These are phyloP conservation scores for Pneumocystis canis DNA, from an alignment of 1,139 yeast species.

Conservation along the genomic window DNA sequence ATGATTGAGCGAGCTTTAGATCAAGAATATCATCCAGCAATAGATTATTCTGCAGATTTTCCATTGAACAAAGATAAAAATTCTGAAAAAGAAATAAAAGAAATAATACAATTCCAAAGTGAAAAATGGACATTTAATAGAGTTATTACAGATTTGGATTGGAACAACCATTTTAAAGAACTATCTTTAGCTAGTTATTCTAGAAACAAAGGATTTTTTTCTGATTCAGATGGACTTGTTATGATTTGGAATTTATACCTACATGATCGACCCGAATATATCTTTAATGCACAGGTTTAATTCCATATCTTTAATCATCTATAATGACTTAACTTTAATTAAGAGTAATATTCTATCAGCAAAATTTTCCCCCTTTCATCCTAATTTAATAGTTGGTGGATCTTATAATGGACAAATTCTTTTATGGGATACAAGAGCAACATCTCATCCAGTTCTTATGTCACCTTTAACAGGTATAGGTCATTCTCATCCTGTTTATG, in stretches of 20 bases:
- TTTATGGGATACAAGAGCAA: conserved; percentile 31
- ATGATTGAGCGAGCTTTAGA: conserved; percentile 30
- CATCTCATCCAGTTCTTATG: conserved; percentile 22
- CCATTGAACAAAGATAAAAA: background rate
- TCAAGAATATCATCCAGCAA: conserved; percentile 27
- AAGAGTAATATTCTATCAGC: conserved; percentile 25
- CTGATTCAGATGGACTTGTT: conserved; percentile 19
- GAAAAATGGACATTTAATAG: conserved; percentile 20
- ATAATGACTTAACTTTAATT: background rate
- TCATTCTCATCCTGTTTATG: conserved; percentile 32
- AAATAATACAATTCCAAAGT: conserved; percentile 18
- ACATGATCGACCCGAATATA: conserved; percentile 34
- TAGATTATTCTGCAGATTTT: conserved; percentile 21
- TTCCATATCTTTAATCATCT: background rate
- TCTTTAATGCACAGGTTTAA: conserved; percentile 33
- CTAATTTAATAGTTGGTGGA: conserved; percentile 31
- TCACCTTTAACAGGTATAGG: conserved; percentile 24
- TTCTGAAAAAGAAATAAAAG: conserved; percentile 10
- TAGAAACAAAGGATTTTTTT: conserved; percentile 17
- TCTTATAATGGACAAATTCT: conserved; percentile 37
- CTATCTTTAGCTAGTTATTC: conserved; percentile 29
- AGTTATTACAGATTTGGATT: conserved; percentile 30
- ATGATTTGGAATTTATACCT: conserved; percentile 32
- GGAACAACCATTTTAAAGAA: conserved; percentile 32
- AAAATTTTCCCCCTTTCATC: conserved; percentile 28